These are phyloP conservation scores for Isoetes taiwanensis DNA, from an alignment of 75 land plant species.

Conservation along the genomic window DNA sequence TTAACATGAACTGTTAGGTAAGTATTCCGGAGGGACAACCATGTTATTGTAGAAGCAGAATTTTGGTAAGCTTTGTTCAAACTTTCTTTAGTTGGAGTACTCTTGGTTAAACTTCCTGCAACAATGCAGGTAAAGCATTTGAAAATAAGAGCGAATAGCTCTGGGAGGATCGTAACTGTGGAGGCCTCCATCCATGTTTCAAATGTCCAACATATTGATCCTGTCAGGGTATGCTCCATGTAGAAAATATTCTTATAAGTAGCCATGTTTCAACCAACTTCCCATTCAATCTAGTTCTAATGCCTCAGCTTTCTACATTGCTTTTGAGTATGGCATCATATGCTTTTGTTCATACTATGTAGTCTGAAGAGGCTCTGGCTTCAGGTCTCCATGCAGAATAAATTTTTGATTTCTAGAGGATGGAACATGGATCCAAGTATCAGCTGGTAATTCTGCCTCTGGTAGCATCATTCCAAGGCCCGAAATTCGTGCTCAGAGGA, in stretches of 20 bases:
- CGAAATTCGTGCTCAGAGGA: constrained; percentile 65
- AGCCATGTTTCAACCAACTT: background rate
- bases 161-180: constrained; percentile 82
- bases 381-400: constrained; percentile 73
- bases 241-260: background rate
- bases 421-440: constrained; percentile 81
- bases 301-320: no score
- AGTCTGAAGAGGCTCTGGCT: background rate
- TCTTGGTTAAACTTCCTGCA: background rate
- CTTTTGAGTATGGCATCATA: background rate
- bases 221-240: constrained; percentile 89
- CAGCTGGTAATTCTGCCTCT: constrained; percentile 63
- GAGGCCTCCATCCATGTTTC: constrained; percentile 97
- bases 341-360: no score
- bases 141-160: constrained; percentile 64
- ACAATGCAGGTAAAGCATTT: constrained; percentile 93
- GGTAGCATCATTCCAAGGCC: constrained; percentile 88
- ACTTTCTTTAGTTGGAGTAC: background rate
- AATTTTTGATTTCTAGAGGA: constrained; percentile 66
- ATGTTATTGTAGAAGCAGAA: constrained; percentile 87
- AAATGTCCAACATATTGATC: constrained; percentile 93
- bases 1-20: constrained; percentile 63
- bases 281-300: no score
- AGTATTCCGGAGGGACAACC: constrained; percentile 70
- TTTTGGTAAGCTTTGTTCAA: constrained; percentile 40